Evolutionary conservation across 208 protist genomes (phyloP).

Genomic region (Crithidia fasciculata): DNA sequence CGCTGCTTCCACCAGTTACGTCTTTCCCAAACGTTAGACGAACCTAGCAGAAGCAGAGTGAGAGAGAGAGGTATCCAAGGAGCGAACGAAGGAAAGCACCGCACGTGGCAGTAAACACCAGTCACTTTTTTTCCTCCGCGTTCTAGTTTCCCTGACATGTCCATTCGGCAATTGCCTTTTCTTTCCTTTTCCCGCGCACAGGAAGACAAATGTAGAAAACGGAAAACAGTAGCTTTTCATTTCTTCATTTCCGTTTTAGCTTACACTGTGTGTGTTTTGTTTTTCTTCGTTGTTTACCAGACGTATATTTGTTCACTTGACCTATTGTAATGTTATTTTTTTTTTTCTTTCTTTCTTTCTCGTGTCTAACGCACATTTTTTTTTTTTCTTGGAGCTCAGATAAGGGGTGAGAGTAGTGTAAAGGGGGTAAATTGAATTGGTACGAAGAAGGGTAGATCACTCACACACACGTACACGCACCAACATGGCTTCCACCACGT

Average conservation of each 20-base stretch:
- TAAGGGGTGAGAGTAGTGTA: slow-evolving; percentile 7
- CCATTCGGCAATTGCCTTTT: not conserved
- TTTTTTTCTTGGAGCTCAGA: slow-evolving; percentile 12
- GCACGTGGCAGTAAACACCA: no score
- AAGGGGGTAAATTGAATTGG: not conserved
- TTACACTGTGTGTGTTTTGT: not conserved
- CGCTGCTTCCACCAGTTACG: not conserved
- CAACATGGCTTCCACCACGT: not conserved
- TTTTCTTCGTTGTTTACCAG: not conserved
- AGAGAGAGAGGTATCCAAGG: no score
- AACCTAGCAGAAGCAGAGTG: no score
- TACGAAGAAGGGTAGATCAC: not conserved
- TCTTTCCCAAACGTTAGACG: no score
- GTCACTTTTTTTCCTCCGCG: no score
- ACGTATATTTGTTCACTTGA: slow-evolving; percentile 16
- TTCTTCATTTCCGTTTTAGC: not conserved
- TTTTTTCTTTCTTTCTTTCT: slow-evolving; percentile 27
- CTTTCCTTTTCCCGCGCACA: not conserved
- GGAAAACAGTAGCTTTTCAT: not conserved
- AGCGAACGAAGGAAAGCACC: no score
- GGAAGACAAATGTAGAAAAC: no score
- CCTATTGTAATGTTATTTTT: slow-evolving; percentile 12
- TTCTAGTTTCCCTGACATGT: no score
- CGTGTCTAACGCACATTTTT: not conserved
- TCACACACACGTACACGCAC: not conserved